phyloP scores from a whole-genome alignment of 2,329 filamentous ascomycete species.

The Aspergillus thermomutatus region DNA sequence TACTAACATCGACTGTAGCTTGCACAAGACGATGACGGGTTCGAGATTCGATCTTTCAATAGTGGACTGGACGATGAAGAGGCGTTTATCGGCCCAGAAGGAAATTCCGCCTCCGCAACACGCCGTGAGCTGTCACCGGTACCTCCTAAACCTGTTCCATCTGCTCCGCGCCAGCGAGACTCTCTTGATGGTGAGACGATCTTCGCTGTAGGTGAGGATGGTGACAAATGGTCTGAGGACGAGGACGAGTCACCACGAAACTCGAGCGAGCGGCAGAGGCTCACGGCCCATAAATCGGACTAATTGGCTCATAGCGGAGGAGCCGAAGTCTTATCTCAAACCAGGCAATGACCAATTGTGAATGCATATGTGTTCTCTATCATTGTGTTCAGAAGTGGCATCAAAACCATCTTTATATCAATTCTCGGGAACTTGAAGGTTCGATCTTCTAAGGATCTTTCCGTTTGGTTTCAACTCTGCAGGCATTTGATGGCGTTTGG shows the following conservation, averaged over 20 bases:
- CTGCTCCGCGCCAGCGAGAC: conserved; percentile 51
- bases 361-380: background rate
- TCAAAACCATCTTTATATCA: background rate
- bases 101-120: conserved; percentile 27
- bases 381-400: background rate
- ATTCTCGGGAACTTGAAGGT: conserved; percentile 3
- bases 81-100: conserved; percentile 37
- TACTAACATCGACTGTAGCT: conserved; percentile 53
- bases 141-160: conserved; percentile 51
- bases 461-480: conserved; percentile 16
- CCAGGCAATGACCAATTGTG: background rate
- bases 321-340: background rate
- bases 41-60: conserved; percentile 91
- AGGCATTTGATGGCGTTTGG: conserved; percentile 22
- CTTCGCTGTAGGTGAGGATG: conserved; percentile 85
- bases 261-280: conserved; percentile 49
- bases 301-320: background rate
- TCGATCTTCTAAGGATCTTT: conserved; percentile 1
- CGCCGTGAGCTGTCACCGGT: conserved; percentile 38
- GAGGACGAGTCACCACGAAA: conserved; percentile 54
- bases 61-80: conserved; percentile 67
- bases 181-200: conserved; percentile 88
- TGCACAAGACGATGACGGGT: conserved; percentile 96
- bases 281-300: conserved; percentile 44
- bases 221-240: conserved; percentile 76